Evolutionary conservation across 2,329 filamentous ascomycete species (phyloP), one percentile per base, ranked within the genome.

Genomic region (Coniella vitis): DNA sequence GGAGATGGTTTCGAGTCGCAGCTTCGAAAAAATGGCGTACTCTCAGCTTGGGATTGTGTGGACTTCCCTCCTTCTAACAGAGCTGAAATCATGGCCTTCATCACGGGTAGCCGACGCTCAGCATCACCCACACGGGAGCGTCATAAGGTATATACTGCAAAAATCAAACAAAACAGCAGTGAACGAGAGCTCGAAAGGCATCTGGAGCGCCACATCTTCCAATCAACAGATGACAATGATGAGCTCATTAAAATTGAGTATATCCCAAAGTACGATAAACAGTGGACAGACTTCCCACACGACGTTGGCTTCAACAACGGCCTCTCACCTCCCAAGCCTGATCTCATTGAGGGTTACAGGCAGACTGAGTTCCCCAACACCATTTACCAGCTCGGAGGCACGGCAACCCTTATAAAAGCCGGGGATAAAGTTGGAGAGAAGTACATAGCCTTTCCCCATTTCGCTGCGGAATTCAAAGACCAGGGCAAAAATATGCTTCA

Each of bases 221-320:
- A 29, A 20, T 13, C 17, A 7, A 31, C 22, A 19, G 29, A 10
- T 2, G 29, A 32, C 3, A 16, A 4, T 12, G 12, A 4, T 4
- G 5, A 12, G 10, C n/a, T 32, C 14, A 9, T 17, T 2, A 16
- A 29, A 9, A 20, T 34, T 16, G 4, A 8, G 14, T 32, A 16
- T 16, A 25, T 7, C 5, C 3, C 36, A 17, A 38, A 38, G 17
- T 13, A 13, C 5, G 25, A 42, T 17, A 42, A 42, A 42, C 22
- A 32, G 14, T 42, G 39, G 39, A 12, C n/a, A 2, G 44, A 20
- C 32, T 55, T 63, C 17, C 57, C 59, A 21, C 52, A 54, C 25
- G 47, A 59, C 32, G 47, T 59, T 37, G 56, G 57, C 12, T 61
- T 63, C 43, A 64, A 64, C 25, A 53, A 59, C 35, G 53, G 53